A percentile compares a stretch with the other conserved stretches of the same genome.
Conservation (phyloP, 2,329 filamentous ascomycete genomes). For the Dichotomopilus funicola region DNA sequence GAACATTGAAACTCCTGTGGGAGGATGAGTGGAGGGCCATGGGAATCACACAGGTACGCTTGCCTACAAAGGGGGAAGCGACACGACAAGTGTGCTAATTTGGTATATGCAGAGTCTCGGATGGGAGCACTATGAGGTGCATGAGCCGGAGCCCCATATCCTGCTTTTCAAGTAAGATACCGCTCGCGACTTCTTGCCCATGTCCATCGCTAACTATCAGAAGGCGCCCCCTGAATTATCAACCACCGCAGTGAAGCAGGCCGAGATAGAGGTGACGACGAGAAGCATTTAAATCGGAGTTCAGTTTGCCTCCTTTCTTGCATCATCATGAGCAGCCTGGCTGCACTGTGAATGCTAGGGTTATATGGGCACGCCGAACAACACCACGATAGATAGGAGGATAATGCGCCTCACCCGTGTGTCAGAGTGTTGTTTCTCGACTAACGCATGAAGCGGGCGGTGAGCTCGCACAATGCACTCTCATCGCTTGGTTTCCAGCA, state of each 20-base stretch:
- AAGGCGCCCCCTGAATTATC: conserved; percentile 80
- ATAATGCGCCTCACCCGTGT: not conserved
- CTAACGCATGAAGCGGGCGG: not conserved
- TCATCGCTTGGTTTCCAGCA: not conserved
- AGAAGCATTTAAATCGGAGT: conserved; percentile 2
- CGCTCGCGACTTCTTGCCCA: not conserved
- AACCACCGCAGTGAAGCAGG: conserved; percentile 49
- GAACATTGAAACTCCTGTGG: conserved; percentile 92
- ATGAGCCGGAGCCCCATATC: conserved; percentile 97
- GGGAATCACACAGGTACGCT: conserved; percentile 85
- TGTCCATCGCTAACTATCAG: conserved; percentile 6
- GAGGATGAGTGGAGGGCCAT: conserved; percentile 97
- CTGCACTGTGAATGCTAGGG: conserved; percentile 25
- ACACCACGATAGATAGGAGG: conserved; percentile 3
- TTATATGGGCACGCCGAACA: conserved; percentile 11
- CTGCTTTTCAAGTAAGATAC: conserved; percentile 85
- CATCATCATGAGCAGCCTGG: conserved; percentile 23
- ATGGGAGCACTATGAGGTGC: conserved; percentile 99
- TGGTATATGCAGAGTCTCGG: conserved; percentile 67
- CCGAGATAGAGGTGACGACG: not conserved
- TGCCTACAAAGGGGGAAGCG: not conserved
- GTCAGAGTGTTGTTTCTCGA: not conserved
- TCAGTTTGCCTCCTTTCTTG: conserved; percentile 24
- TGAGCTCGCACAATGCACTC: not conserved
- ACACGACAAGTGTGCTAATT: not conserved